These are phyloP conservation scores for Solanum infundibuliforme DNA, from an alignment of 257 asterid species.

Conservation along the genomic window DNA sequence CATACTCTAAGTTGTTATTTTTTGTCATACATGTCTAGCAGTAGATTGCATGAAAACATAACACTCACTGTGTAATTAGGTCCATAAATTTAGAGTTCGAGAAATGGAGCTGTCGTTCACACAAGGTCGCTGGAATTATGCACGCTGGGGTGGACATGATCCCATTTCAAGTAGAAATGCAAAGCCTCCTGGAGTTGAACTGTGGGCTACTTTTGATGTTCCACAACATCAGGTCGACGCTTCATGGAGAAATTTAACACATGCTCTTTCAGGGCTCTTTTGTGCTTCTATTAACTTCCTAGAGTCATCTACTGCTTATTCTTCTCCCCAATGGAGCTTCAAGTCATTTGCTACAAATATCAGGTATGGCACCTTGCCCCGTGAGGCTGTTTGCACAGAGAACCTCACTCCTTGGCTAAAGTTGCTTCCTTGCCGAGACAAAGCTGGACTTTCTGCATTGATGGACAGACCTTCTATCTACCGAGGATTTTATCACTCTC, in stretches of 20 bases:
- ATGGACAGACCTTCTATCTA: slow-evolving; percentile 92
- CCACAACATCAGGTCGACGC: slow-evolving; percentile 66
- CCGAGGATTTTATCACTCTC: slow-evolving; percentile 81
- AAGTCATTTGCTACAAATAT: slow-evolving; percentile 47
- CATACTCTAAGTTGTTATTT: neutral
- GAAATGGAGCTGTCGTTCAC: slow-evolving; percentile 96
- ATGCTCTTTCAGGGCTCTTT: slow-evolving; percentile 97
- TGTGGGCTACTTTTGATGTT: slow-evolving; percentile 96
- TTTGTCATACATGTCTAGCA: neutral
- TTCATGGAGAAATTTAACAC: slow-evolving; percentile 85
- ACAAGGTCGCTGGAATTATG: slow-evolving; percentile 97
- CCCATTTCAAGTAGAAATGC: slow-evolving; percentile 74
- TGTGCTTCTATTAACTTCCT: slow-evolving; percentile 97
- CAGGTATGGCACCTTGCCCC: slow-evolving; percentile 90
- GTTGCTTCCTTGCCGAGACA: slow-evolving; percentile 96
- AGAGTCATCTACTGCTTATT: slow-evolving; percentile 71
- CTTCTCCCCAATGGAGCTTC: slow-evolving; percentile 78
- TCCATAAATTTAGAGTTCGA: slow-evolving; percentile 65
- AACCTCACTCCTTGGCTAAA: slow-evolving; percentile 99
- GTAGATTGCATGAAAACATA: neutral
- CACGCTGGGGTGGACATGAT: slow-evolving; percentile 91
- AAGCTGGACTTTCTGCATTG: slow-evolving; percentile 79
- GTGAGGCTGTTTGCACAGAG: slow-evolving; percentile 99
- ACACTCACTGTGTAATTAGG: slow-evolving; percentile 37
- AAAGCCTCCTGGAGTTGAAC: slow-evolving; percentile 98